Conservation (phyloP, 768 basidiomycete species). For the Phylloporus sp. region DNA sequence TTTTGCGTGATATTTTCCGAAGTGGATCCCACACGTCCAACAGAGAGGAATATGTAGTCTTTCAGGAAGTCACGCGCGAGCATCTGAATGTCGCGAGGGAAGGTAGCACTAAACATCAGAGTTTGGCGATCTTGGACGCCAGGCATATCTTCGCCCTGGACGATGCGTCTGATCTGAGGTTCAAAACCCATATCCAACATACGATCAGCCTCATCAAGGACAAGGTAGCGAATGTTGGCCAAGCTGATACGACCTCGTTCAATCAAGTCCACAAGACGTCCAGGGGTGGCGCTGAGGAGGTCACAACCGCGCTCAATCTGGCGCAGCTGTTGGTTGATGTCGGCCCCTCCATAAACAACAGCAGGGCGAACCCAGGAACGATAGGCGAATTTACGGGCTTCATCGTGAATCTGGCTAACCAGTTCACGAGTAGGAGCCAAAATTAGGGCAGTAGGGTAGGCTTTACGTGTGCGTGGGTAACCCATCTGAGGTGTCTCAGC, state of each 20-base stretch:
- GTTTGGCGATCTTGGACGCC: conserved; percentile 87
- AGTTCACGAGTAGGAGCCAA: conserved; percentile 98
- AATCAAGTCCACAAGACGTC: conserved; percentile 96
- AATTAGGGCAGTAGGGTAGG: conserved; percentile 95
- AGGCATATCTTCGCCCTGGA: conserved; percentile 99
- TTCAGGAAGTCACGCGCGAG: conserved; percentile 95
- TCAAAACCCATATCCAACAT: conserved; percentile 99
- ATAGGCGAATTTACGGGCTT: conserved; percentile 98
- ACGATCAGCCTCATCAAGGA: conserved; percentile 98
- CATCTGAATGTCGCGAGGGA: conserved; percentile 98
- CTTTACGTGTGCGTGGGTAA: conserved; percentile 76
- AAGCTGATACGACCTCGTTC: conserved; percentile 97
- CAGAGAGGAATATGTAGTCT: conserved; percentile 98
- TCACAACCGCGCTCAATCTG: conserved; percentile 96
- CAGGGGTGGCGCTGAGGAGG: conserved; percentile 93
- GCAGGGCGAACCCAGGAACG: conserved; percentile 99
- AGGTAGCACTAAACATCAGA: conserved; percentile 99
- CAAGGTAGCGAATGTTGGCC: conserved; percentile 94
- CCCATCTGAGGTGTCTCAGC: conserved; percentile 42
- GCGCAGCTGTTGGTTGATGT: conserved; percentile 94
- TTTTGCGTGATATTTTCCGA: conserved; percentile 99
- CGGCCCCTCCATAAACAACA: conserved; percentile 98
- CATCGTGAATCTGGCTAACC: conserved; percentile 98
- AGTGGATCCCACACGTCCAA: conserved; percentile 96
- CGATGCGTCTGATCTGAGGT: conserved; percentile 97